Conservation (phyloP, 1,139 yeast genomes). For the Wickerhamiella infanticola region DNA sequence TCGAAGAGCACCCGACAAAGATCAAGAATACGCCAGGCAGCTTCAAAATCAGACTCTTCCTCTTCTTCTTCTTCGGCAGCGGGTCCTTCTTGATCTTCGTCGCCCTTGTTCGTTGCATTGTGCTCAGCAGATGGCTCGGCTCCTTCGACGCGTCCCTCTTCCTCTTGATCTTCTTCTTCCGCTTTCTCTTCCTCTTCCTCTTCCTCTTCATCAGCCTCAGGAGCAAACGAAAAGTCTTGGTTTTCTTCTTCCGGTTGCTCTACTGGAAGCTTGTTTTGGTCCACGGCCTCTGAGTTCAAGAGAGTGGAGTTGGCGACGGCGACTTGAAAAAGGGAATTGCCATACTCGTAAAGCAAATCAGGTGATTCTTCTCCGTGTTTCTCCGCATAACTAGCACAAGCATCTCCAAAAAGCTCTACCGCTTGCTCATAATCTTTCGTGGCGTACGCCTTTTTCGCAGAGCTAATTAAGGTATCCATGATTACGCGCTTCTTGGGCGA, state of each 20-base stretch:
- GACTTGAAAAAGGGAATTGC: slow-evolving; percentile 61
- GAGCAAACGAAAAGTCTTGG: slow-evolving; percentile 8
- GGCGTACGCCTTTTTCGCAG: slow-evolving; percentile 49
- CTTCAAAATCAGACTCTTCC: slow-evolving; percentile 48
- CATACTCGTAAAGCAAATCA: slow-evolving; percentile 58
- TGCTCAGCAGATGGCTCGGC: slow-evolving; percentile 18
- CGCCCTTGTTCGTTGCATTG: slow-evolving; percentile 24
- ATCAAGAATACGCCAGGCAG: slow-evolving; percentile 80
- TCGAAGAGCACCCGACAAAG: slow-evolving; percentile 53
- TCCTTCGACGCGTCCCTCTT: slow-evolving; percentile 19
- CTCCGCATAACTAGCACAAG: slow-evolving; percentile 44
- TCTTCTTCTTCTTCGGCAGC: slow-evolving; percentile 24
- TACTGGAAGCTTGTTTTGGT: slow-evolving; percentile 8
- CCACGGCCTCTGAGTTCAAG: slow-evolving; percentile 40
- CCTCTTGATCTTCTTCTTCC: slow-evolving; percentile 19
- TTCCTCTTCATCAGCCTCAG: slow-evolving; percentile 32
- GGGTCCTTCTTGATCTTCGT: slow-evolving; percentile 24
- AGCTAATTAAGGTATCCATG: slow-evolving; percentile 34
- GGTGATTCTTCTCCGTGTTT: slow-evolving; percentile 47
- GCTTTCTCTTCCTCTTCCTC: slow-evolving; percentile 23
- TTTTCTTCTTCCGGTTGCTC: slow-evolving; percentile 7
- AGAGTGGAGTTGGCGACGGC: slow-evolving; percentile 68
- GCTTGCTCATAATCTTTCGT: slow-evolving; percentile 52
- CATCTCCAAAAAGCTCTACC: slow-evolving; percentile 55
- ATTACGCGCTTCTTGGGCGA: not conserved